Conservation (phyloP, 495 filamentous ascomycete species). For the Penicillium riverlandense region DNA sequence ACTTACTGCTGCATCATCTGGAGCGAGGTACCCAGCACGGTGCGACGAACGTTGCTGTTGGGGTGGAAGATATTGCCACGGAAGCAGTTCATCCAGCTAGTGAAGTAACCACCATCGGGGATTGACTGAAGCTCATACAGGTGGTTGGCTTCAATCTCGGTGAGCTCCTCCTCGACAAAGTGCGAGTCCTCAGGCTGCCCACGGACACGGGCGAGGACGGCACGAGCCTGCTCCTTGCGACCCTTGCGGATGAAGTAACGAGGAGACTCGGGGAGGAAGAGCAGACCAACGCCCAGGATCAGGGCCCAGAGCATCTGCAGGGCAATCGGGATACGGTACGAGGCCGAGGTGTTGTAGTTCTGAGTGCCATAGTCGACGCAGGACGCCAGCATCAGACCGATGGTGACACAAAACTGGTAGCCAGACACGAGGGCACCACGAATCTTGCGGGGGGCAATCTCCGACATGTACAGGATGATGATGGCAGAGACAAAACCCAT, state of each 20-base stretch:
- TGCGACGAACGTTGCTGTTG: conserved; percentile 63
- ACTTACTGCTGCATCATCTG: conserved; percentile 73
- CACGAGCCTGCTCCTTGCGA: conserved; percentile 30
- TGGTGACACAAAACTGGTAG: conserved; percentile 68
- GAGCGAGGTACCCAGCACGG: conserved; percentile 65
- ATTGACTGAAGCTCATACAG: conserved; percentile 59
- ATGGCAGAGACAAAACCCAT: conserved; percentile 70
- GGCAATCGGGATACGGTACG: conserved; percentile 65
- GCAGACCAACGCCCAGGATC: conserved; percentile 56
- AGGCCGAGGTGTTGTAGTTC: conserved; percentile 50
- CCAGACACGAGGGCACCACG: conserved; percentile 62
- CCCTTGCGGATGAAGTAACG: conserved; percentile 57
- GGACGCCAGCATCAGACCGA: conserved; percentile 65
- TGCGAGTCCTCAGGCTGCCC: conserved; percentile 49
- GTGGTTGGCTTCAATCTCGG: conserved; percentile 71
- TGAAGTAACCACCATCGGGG: conserved; percentile 51
- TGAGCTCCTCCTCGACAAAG: conserved; percentile 59
- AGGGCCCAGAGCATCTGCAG: conserved; percentile 63
- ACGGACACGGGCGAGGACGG: conserved; percentile 34
- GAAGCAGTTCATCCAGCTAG: conserved; percentile 62
- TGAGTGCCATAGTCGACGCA: conserved; percentile 65
- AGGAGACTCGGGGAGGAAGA: conserved; percentile 70
- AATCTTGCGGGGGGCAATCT: conserved; percentile 54
- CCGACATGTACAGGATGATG: conserved; percentile 69
- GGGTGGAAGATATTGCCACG: conserved; percentile 52